phyloP scores from a whole-genome alignment of 2,329 filamentous ascomycete genomes.

The Apiospora kogelbergensis region DNA sequence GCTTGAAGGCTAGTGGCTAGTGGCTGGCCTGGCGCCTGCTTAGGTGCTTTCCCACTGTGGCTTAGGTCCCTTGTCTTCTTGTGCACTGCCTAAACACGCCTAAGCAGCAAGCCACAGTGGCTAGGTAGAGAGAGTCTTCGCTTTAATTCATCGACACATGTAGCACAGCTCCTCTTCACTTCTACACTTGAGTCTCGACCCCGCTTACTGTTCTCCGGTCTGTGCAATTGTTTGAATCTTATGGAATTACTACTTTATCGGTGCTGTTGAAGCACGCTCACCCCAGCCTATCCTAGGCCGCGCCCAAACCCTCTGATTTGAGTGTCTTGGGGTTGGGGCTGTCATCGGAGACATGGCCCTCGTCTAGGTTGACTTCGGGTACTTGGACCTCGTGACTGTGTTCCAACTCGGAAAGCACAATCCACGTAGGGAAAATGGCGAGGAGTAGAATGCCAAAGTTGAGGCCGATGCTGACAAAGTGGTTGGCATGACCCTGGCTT shows the following conservation, averaged over 20 bases:
- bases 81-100: no score
- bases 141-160: neutral
- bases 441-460: slow-evolving; percentile 32
- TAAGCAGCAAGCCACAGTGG: neutral
- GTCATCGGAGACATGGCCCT: neutral
- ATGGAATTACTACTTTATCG: neutral
- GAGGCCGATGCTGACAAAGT: slow-evolving; percentile 32
- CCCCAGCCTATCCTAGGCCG: neutral
- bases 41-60: neutral
- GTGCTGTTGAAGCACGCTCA: slow-evolving; percentile 1
- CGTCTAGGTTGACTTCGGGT: neutral
- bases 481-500: slow-evolving; percentile 30
- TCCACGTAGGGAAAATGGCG: slow-evolving; percentile 29
- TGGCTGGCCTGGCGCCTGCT: no score
- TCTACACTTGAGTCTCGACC: neutral
- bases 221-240: neutral
- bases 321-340: neutral
- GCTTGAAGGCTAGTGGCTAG: no score
- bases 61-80: no score
- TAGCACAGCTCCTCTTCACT: neutral
- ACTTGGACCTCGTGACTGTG: slow-evolving; percentile 27
- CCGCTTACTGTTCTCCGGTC: neutral
- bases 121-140: neutral
- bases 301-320: neutral
- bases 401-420: slow-evolving; percentile 30